Evolutionary conservation across 805 yeast genomes (phyloP).

Genomic region (Metschnikowia sp.): DNA sequence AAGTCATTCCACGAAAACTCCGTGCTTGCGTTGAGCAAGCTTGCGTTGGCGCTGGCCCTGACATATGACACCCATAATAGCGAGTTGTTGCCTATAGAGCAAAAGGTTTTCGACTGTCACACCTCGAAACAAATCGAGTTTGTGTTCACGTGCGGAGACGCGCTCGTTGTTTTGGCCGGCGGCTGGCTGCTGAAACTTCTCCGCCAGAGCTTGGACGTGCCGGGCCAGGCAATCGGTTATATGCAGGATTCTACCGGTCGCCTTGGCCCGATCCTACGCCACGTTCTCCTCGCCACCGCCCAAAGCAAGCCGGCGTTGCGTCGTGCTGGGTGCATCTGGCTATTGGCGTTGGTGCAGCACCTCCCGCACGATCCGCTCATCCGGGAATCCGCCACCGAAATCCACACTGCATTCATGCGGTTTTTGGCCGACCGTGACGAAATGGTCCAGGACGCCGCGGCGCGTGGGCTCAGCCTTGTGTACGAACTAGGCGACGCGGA

Average conservation of each 20-base stretch:
- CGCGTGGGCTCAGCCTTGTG: constrained; percentile 78
- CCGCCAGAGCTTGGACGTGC: constrained; percentile 52
- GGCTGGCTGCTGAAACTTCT: constrained; percentile 73
- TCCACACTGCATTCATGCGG: constrained; percentile 73
- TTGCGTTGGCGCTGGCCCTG: constrained; percentile 41
- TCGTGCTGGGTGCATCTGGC: constrained; percentile 80
- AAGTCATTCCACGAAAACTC: constrained; percentile 60
- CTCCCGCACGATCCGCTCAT: constrained; percentile 50
- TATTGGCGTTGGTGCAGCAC: constrained; percentile 74
- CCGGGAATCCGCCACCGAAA: constrained; percentile 44
- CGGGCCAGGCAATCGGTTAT: constrained; percentile 24
- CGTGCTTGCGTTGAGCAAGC: constrained; percentile 50
- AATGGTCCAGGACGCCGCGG: constrained; percentile 86
- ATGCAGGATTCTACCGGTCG: constrained; percentile 20
- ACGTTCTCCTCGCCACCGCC: constrained; percentile 50
- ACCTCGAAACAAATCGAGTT: constrained; percentile 70
- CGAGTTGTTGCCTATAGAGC: constrained; percentile 35
- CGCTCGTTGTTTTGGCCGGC: constrained; percentile 62
- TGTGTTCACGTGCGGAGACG: constrained; percentile 80
- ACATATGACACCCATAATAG: constrained; percentile 10
- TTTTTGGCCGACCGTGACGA: constrained; percentile 82
- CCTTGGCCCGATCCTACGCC: constrained; percentile 38
- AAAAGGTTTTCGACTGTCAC: constrained; percentile 53
- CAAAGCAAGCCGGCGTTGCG: constrained; percentile 72
- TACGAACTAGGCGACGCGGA: constrained; percentile 73